A percentile compares a stretch with the other conserved stretches of the same genome.
Evolutionary conservation across 192 early-diverging fungal species (phyloP).

Genomic region (Coemansia sp.): DNA sequence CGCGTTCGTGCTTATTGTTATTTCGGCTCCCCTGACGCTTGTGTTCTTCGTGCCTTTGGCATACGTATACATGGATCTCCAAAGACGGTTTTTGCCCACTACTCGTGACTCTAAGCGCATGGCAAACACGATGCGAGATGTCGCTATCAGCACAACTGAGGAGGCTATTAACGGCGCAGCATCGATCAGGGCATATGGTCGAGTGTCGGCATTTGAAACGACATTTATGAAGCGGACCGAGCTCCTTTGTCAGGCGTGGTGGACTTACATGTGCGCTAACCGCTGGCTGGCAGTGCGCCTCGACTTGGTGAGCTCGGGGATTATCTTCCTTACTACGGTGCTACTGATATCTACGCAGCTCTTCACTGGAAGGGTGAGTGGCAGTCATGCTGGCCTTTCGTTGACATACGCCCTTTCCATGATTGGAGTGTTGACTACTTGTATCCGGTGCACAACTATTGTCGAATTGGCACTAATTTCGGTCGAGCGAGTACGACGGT

Average conservation of each 20-base stretch:
- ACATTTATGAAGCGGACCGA: conserved; percentile 65
- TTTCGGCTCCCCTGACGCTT: conserved; percentile 68
- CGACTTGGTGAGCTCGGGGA: conserved; percentile 67
- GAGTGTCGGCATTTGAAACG: conserved; percentile 68
- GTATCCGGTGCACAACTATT: conserved; percentile 72
- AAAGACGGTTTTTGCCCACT: conserved; percentile 73
- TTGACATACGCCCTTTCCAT: conserved; percentile 82
- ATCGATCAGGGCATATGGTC: conserved; percentile 82
- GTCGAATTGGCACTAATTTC: conserved; percentile 70
- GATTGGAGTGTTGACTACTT: conserved; percentile 73
- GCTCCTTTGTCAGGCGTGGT: conserved; percentile 73
- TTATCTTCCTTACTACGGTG: conserved; percentile 70
- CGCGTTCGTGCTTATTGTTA: conserved; percentile 61
- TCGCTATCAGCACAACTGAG: conserved; percentile 73
- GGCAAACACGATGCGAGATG: conserved; percentile 69
- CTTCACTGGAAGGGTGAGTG: conserved; percentile 30
- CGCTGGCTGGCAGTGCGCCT: conserved; percentile 76
- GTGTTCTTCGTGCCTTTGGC: conserved; percentile 74
- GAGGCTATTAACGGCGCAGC: conserved; percentile 74
- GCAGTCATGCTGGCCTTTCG: conserved; percentile 69
- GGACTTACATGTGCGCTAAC: conserved; percentile 67
- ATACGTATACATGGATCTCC: conserved; percentile 72
- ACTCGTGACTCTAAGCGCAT: conserved; percentile 88
- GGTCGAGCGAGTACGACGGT: conserved; percentile 62
- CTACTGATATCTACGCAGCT: conserved; percentile 62